Evolutionary conservation across 139 green algal genomes (phyloP), one percentile per base, ranked within the genome.

Genomic region (Chlamydomonas asymmetrica): DNA sequence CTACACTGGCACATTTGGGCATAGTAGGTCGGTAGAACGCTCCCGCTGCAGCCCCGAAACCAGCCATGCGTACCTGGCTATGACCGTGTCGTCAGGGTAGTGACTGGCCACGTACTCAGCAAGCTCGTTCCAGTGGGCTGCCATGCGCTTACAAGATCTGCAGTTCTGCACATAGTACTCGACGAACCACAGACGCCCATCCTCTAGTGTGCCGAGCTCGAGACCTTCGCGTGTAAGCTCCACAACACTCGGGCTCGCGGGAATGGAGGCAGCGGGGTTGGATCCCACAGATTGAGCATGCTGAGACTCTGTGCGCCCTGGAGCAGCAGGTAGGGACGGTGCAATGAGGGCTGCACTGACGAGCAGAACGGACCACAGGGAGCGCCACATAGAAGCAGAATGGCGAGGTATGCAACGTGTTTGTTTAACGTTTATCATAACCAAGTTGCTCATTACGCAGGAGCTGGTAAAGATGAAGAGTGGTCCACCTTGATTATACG

Each of bases 121-220:
- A 25, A 78, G 45, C 25, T 52, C 34, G n/a, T 52, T 31, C 40
- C 48, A 78, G 60, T 78, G 60, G 16, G 34, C 71, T 22, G 25
- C 45, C 60, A 78, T 70, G 60, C 71, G 71, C 61, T 78, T 78
- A 60, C 71, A 78, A 35, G 45, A 48, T 10, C 71, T 60, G 48
- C 71, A 78, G 60, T 60, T 71, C 13, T 60, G 71, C 22, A 70
- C 71, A 20, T 78, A 78, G 59, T 45, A 78, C 61, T 56, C 10
- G 32, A 78, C 48, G 50, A 78, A 71, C 43, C 48, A 71, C 45
- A 71, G 16, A 60, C 71, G 62, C 41, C 60, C 29, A 34, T 34
- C 62, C 23, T 22, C 50, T 49, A 35, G 50, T 45, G 45, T 72
- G 65, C 65, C 48, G 18, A 31, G 45, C 65, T n/a, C 18, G 65